phyloP scores from a whole-genome alignment of 202 grass and related monocot species.

The Bolboschoenoplectus hybrid region DNA sequence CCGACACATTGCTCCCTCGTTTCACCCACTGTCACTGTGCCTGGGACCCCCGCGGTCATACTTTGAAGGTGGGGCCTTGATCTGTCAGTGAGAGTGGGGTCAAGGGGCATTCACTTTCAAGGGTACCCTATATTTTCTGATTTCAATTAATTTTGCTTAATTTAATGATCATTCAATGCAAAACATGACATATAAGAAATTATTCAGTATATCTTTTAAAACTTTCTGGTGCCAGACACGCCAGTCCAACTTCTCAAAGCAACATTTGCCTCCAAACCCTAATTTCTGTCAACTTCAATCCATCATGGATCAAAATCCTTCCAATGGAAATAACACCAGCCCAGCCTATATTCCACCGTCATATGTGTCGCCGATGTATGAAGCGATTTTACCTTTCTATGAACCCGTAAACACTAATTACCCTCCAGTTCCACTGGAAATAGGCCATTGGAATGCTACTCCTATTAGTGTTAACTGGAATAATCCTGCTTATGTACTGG shows the following conservation, averaged over 20 bases:
- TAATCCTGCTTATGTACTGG: neutral
- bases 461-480: neutral
- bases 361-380: neutral
- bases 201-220: neutral
- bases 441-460: neutral
- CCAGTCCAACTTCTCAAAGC: neutral
- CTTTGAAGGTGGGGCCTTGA: neutral
- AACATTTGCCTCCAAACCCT: neutral
- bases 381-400: conserved; percentile 15
- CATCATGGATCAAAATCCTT: neutral
- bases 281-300: neutral
- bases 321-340: neutral
- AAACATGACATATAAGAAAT: neutral
- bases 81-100: neutral
- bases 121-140: neutral
- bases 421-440: neutral
- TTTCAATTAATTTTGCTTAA: neutral
- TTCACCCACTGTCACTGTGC: neutral
- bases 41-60: neutral
- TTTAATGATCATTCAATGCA: neutral
- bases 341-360: neutral
- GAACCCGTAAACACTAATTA: neutral
- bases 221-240: neutral
- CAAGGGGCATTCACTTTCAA: neutral
- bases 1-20: neutral